Base-by-base conservation (phyloP, 2,329 filamentous ascomycete genomes). In the Fusarium miscanthi region DNA sequence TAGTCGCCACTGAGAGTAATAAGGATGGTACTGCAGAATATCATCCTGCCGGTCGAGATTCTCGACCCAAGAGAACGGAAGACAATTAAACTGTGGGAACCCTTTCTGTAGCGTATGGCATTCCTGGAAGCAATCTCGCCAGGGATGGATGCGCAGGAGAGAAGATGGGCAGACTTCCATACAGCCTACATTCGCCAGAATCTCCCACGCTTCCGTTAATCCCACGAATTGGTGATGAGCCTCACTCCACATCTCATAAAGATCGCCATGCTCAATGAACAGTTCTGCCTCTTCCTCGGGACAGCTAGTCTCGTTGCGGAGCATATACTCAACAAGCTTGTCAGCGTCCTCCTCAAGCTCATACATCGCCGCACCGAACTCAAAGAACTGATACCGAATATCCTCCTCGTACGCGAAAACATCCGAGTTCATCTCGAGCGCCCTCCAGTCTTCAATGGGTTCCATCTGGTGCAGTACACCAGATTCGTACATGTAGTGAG, bases 121-220 rank as follows among this genome's bases (percentile, higher is more conserved):
- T 6, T 35, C 21, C 19, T 70, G 42, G 40, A 64, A 70, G 33
- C 49, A 46, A 3, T 53, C 31, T 8, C 23, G 21, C 59, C 38
- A 63, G 2, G 69, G 70, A 45, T 72, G 70, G 1, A 19, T n/a
- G 3, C 3, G 10, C 3, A 58, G 23, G 13, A 46, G 40, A 3
- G 46, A 31, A 21, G 69, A 49, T 1, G 65, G 70, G 25, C 70
- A 73, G 4, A 57, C 43, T 19, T 73, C 70, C 69, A 73, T 73
- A 27, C 54, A 60, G 10, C 59, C 69, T 8, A 41, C 27, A 1
- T 17, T 43, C 8, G 69, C 66, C 9, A 72, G 57, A 21, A 17
- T 30, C n/a, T 73, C 65, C 70, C 70, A 73, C 2, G 21, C 51
- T 3, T 66, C 43, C 1, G 37, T 64, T 8, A 52, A 2, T 2